phyloP scores from a whole-genome alignment of 192 early-diverging fungal species.

The Coemansia sp. region DNA sequence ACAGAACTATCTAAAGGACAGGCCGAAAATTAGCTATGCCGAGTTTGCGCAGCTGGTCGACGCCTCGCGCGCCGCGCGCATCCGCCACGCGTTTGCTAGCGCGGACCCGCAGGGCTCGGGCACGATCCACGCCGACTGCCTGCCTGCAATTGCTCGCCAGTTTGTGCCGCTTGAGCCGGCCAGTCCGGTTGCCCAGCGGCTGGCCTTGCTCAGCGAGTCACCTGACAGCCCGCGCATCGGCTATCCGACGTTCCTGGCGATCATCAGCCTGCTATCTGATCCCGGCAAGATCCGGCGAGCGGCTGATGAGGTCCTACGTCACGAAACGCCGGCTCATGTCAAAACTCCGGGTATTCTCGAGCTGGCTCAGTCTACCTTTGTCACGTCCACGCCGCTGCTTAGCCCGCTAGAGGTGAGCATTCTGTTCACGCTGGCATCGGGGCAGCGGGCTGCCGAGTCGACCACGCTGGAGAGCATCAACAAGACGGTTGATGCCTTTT shows the following conservation, averaged over 20 bases:
- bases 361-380: slow-evolving; percentile 12
- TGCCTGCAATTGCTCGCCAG: slow-evolving; percentile 26
- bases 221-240: slow-evolving; percentile 36
- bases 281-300: slow-evolving; percentile 44
- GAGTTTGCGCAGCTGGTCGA: slow-evolving; percentile 44
- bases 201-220: slow-evolving; percentile 38
- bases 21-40: slow-evolving; percentile 21
- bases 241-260: slow-evolving; percentile 52
- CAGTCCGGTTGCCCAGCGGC: slow-evolving; percentile 17
- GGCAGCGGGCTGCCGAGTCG: slow-evolving; percentile 15
- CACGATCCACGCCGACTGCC: slow-evolving; percentile 34
- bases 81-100: slow-evolving; percentile 31
- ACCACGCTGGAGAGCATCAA: slow-evolving; percentile 18
- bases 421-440: slow-evolving; percentile 43
- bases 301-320: slow-evolving; percentile 27
- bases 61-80: slow-evolving; percentile 29
- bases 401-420: slow-evolving; percentile 48
- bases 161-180: slow-evolving; percentile 29
- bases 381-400: slow-evolving; percentile 18
- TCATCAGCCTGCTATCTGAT: slow-evolving; percentile 42
- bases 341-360: slow-evolving; percentile 1
- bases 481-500: slow-evolving; percentile 17
- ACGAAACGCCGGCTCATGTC: slow-evolving; percentile 9
- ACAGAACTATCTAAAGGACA: slow-evolving; percentile 21
- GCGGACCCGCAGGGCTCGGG: slow-evolving; percentile 29